Evolutionary conservation across 2,329 filamentous ascomycete genomes (phyloP).

Genomic region (Cercospora canescens): DNA sequence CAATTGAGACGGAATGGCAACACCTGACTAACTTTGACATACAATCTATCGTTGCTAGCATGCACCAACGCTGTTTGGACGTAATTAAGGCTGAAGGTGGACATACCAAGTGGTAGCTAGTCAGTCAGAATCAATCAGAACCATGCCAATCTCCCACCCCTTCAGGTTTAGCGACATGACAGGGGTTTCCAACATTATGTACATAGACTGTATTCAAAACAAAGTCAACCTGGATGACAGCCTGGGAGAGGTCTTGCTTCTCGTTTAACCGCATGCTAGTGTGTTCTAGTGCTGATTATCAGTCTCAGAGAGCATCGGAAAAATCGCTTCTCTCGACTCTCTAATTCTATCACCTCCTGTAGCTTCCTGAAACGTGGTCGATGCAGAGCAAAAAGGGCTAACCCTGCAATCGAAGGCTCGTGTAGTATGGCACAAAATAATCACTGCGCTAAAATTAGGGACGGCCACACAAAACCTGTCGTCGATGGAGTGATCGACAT

Average conservation of each 20-base stretch:
- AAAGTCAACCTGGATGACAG: not conserved
- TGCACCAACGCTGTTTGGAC: too few relatives aligned
- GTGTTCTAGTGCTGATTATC: not conserved
- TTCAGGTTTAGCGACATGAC: too few relatives aligned
- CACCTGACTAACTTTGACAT: too few relatives aligned
- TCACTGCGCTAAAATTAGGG: not conserved
- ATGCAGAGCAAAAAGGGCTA: not conserved
- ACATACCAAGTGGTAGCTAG: too few relatives aligned
- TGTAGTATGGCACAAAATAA: not conserved
- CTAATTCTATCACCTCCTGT: not conserved
- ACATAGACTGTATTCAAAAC: not conserved
- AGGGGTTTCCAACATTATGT: too few relatives aligned
- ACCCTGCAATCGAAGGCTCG: not conserved
- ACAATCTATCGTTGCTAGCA: too few relatives aligned
- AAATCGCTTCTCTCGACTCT: not conserved
- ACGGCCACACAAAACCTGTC: not conserved
- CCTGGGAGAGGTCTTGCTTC: not conserved
- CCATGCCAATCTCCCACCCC: too few relatives aligned
- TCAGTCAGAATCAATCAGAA: too few relatives aligned
- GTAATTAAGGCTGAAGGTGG: too few relatives aligned
- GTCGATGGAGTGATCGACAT: not conserved
- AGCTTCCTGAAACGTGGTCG: not conserved
- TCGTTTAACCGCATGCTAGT: not conserved
- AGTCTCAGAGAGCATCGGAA: not conserved
- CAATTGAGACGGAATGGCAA: too few relatives aligned